Conservation (phyloP, 2,329 filamentous ascomycete genomes). For the Zelopaecilomyces penicillatus region DNA sequence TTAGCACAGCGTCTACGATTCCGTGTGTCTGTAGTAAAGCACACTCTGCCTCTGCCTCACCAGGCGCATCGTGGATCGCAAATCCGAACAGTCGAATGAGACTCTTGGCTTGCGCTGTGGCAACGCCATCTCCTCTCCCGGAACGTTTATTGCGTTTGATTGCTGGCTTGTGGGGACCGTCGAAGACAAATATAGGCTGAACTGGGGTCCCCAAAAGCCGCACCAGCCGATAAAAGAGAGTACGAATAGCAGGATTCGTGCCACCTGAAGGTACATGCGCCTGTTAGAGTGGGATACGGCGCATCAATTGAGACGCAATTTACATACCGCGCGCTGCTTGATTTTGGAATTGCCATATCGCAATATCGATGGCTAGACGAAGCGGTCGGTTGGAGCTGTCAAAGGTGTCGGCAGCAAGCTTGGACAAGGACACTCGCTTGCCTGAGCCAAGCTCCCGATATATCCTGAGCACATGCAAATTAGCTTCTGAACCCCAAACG, state of each 20-base stretch:
- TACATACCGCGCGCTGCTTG: constrained; percentile 64
- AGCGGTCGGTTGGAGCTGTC: constrained; percentile 63
- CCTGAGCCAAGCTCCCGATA: constrained; percentile 83
- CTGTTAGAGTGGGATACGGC: constrained; percentile 5
- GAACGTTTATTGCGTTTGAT: constrained; percentile 83
- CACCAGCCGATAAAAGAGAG: constrained; percentile 83
- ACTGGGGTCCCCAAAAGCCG: constrained; percentile 70
- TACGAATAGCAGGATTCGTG: constrained; percentile 80
- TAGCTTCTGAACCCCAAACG: too few relatives aligned
- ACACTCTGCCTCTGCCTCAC: constrained; percentile 94
- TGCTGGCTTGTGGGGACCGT: constrained; percentile 73
- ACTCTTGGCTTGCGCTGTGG: constrained; percentile 71
- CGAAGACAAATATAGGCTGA: constrained; percentile 83
- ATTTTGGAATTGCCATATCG: constrained; percentile 95
- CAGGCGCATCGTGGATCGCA: constrained; percentile 74
- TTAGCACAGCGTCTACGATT: constrained; percentile 86
- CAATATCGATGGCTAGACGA: constrained; percentile 84
- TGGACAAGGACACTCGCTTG: constrained; percentile 70
- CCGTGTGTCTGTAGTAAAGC: constrained; percentile 74
- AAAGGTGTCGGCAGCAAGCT: constrained; percentile 71
- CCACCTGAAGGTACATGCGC: constrained; percentile 46
- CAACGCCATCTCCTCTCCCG: constrained; percentile 54
- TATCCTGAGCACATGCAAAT: constrained; percentile 47
- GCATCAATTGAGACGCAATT: not conserved
- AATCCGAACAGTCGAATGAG: constrained; percentile 81